Evolutionary conservation across 192 early-diverging fungal genomes (phyloP), one percentile per base, ranked within the genome.

Genomic region (Backusella luteola): DNA sequence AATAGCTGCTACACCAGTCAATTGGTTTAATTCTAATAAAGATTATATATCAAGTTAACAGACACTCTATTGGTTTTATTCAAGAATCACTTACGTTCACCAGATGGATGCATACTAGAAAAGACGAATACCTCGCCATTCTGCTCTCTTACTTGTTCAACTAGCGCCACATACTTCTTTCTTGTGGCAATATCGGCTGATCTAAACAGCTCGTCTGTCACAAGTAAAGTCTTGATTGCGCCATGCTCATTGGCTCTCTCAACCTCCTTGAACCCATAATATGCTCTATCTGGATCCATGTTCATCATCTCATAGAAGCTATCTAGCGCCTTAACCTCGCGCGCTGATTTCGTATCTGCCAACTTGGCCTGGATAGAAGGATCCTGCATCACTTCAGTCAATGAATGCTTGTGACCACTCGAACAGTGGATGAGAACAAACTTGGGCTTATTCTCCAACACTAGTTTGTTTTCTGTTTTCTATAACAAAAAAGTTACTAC

Each of bases 1-100:
- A 59, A 97, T 95, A 5, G 96, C 95, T 11, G 98, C 98, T 6
- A 99, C 94, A 32, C 98, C 98, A 21, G 96, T 93, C 44, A 99
- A 84, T 84, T 98, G 96, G 77, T 90, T 92, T 15, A 99, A 86
- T 82, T 98, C 90, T 91, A 76, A 17, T 17, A 73, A 69, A 56
- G 39, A 29, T 32, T 34, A 75, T 34, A 75, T 15, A 26, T 36
- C 19, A 19, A 44, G 42, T 44, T 17, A 44, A 44, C 15, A 44
- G 4, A 44, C 42, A 5, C 12, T 44, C 14, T 19, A 39, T 4
- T 44, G 5, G 15, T 0, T 44, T 17, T 5, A 44, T 12, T 15
- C 12, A 44, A 44, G 32, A 4, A 34, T 14, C 14, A 67, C 87
- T 86, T 86, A 91, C 90, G 95, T 85, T 99, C 98, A 71, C 98